Evolutionary conservation across 2,329 filamentous ascomycete species (phyloP), one percentile per base, ranked within the genome.

Genomic region (Aplosporella prunicola): DNA sequence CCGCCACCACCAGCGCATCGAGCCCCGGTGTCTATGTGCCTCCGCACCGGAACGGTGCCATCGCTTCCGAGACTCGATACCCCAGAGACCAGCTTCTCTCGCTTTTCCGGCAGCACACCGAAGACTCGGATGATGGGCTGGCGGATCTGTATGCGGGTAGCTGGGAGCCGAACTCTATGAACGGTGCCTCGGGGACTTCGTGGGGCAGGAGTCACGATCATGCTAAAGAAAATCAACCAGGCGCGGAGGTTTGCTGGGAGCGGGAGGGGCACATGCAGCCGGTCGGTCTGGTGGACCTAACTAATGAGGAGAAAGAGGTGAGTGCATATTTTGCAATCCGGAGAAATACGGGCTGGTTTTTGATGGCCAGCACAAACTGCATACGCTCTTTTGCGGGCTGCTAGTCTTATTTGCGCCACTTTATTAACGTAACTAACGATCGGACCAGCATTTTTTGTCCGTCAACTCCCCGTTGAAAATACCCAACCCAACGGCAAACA

Each of bases 381-480:
- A n/a, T n/a, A n/a, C n/a, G n/a, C n/a, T n/a, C n/a, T n/a, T n/a
- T n/a, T n/a, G n/a, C n/a, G n/a, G n/a, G n/a, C n/a, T n/a, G n/a
- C n/a, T n/a, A n/a, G n/a, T n/a, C n/a, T n/a, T n/a, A n/a, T n/a
- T n/a, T n/a, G n/a, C n/a, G n/a, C n/a, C n/a, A n/a, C n/a, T n/a
- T n/a, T n/a, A n/a, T n/a, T n/a, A n/a, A n/a, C n/a, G n/a, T n/a
- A n/a, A n/a, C n/a, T n/a, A n/a, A n/a, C n/a, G n/a, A n/a, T n/a
- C n/a, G n/a, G n/a, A n/a, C 34, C 58, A 94, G 82, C 67, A 82
- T 45, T 95, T 95, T 61, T 76, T 74, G 34, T 91, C 93, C 46
- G 87, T 98, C 55, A 98, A 96, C 60, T 95, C 91, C 23, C 82
- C 87, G 22, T 68, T 95, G 48, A 96, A 96, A 62, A 82, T 84